Conservation (phyloP, 805 yeast genomes). For the Blastobotrys muscicola region DNA sequence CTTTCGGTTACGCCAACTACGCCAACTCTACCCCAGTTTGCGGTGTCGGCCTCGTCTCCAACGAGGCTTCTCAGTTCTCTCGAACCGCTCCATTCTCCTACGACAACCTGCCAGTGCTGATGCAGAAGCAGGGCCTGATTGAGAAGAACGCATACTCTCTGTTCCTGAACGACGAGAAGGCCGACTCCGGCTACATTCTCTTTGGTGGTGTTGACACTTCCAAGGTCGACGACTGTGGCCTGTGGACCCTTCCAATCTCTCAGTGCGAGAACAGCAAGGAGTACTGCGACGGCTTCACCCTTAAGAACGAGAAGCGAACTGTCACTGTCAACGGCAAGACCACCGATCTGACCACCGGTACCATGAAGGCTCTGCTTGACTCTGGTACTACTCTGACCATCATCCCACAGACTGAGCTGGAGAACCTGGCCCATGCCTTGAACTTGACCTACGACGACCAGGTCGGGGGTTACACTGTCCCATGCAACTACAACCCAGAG, state of each 20-base stretch:
- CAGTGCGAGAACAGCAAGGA: not conserved
- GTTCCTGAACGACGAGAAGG: conserved; percentile 31
- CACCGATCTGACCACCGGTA: not conserved
- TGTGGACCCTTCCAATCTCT: conserved; percentile 15
- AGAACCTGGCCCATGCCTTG: conserved; percentile 4
- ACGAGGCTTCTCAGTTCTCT: conserved; percentile 27
- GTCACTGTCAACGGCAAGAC: not conserved
- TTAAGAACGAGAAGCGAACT: conserved; percentile 13
- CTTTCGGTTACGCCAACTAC: conserved; percentile 65
- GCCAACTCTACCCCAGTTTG: conserved; percentile 56
- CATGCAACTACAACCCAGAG: conserved; percentile 1
- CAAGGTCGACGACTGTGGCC: conserved; percentile 35
- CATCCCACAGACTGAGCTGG: conserved; percentile 7
- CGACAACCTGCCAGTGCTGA: conserved; percentile 25
- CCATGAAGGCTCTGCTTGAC: conserved; percentile 10
- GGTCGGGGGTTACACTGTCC: conserved; percentile 1
- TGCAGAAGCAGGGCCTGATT: conserved; percentile 34
- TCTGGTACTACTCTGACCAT: conserved; percentile 16
- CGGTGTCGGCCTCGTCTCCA: conserved; percentile 28
- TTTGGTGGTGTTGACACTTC: conserved; percentile 32
- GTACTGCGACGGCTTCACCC: conserved; percentile 5
- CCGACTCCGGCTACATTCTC: conserved; percentile 30
- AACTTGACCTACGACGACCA: conserved; percentile 2
- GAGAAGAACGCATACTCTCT: conserved; percentile 35
- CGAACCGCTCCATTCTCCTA: not conserved